Evolutionary conservation across 2,329 filamentous ascomycete genomes (phyloP).

Genomic region (Cladosporium sp.): DNA sequence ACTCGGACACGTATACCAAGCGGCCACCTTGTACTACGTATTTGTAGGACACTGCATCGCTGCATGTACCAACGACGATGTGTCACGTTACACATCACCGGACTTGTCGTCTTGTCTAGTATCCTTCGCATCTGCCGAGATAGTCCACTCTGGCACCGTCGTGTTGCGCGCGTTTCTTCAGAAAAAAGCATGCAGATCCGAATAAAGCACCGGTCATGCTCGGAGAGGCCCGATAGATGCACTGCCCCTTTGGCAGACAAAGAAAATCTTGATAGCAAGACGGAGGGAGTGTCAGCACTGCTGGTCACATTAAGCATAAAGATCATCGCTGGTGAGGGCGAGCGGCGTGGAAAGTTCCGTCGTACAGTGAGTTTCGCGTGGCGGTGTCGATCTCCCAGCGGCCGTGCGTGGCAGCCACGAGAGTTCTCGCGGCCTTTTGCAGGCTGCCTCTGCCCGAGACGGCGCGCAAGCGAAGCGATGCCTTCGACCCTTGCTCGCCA

Average conservation of each 20-base stretch:
- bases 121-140: background rate
- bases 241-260: background rate
- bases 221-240: background rate
- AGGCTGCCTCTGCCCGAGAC: background rate
- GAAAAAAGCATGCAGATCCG: constrained; percentile 5
- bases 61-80: background rate
- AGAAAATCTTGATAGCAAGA: background rate
- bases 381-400: constrained; percentile 14
- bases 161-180: background rate
- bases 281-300: background rate
- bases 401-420: background rate
- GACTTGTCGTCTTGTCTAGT: background rate
- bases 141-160: background rate
- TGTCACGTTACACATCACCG: background rate
- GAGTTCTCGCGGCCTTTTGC: constrained; percentile 6
- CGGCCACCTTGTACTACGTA: background rate
- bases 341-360: constrained; percentile 7
- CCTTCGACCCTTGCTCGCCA: constrained; percentile 12
- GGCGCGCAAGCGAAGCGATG: constrained; percentile 14
- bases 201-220: background rate
- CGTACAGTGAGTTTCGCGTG: constrained; percentile 6
- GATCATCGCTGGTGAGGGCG: constrained; percentile 2
- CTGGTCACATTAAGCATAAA: constrained; percentile 12
- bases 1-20: background rate
- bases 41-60: background rate